Base-by-base conservation (phyloP, 768 basidiomycete genomes). In the Naganishia randhawae region DNA sequence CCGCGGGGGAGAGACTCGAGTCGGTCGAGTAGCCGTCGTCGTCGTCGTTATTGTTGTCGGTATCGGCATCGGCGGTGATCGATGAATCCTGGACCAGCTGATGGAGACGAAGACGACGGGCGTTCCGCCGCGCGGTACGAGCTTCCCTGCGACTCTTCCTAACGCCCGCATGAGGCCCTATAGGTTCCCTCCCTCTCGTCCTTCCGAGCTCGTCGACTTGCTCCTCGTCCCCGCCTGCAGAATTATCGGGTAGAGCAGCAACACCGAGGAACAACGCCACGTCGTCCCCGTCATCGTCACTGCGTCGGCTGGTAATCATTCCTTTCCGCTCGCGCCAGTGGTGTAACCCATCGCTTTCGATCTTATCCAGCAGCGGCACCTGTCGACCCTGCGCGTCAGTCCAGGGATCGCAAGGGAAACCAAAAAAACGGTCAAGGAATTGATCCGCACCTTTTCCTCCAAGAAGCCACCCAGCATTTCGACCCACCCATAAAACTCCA, bases 21-120 rank as follows among this genome's bases (percentile, higher is more conserved):
- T 95, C 93, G 0, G 93, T 95, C 17, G 91, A 93, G 72, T 86
- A 92, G 0, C 92, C 93, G 78, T 92, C 90, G 72, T 92, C 88
- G 7, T 68, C 69, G 41, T 42, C 27, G 39, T 25, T 50, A 42
- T 35, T 33, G 54, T 65, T 11, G 68, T 37, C 29, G 62, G 32
- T 33, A 72, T 71, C 13, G 81, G n/a, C n/a, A n/a, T n/a, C n/a
- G n/a, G n/a, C n/a, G n/a, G n/a, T n/a, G n/a, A n/a, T n/a, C 81
- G 33, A 35, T 19, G n/a, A n/a, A 17, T 41, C 77, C 42, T 73
- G 80, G 52, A 61, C 81, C 42, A 73, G 57, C 68, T 67, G 66
- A 41, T 73, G 80, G 39, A 87, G 85, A 33, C 77, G 77, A 37
- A 31, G 65, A 54, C 66, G 66, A 25, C 75, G 71, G 32, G 68